Evolutionary conservation across 75 land plant species (phyloP), one percentile per base, ranked within the genome.

Genomic region (Selaginella moellendorffii): DNA sequence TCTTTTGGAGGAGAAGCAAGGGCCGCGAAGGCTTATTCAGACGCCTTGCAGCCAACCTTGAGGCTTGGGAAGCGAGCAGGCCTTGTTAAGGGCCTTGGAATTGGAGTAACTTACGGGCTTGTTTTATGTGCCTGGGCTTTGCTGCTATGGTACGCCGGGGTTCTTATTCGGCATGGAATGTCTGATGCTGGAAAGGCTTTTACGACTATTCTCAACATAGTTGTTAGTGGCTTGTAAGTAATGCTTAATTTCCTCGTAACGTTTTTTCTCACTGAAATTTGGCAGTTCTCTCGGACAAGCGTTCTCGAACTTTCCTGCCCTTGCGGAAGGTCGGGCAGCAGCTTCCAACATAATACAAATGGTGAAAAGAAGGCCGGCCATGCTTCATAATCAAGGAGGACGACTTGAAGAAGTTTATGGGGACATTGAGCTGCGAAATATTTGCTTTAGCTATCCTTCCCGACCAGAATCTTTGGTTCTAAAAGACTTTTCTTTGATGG

Each of bases 161-260:
- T 83, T 10, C 68, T 93, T 18, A 86, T 93, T 27, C 85, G 81
- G 42, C 71, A 82, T 64, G 30, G 63, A 24, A 76, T 85, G 24
- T 74, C 96, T 24, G 82, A 93, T 74, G 98, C 95, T 0, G 98
- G 96, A 26, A 86, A 88, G n/a, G 87, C 98, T 17, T 93, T 93
- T 82, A 93, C 98, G 60, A 93, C 98, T 63, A 93, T 88, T 80
- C 90, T 93, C 60, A 93, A 93, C 68, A 95, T 93, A 54, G 86
- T 93, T 62, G 88, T 93, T 64, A 71, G 89, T 66, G 97, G 97
- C 71, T 71, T 91, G 97, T 91, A 81, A 80, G 96, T 68, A 21
- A 20, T 67, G 28, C 14, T 26, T 27, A 64, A 29, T 26, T 52
- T 56, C 23, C 5, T 19, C 8, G n/a, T 21, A 56, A 21, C 8